phyloP scores from a whole-genome alignment of 2,329 filamentous ascomycete genomes.

The Sarocladium strictum region DNA sequence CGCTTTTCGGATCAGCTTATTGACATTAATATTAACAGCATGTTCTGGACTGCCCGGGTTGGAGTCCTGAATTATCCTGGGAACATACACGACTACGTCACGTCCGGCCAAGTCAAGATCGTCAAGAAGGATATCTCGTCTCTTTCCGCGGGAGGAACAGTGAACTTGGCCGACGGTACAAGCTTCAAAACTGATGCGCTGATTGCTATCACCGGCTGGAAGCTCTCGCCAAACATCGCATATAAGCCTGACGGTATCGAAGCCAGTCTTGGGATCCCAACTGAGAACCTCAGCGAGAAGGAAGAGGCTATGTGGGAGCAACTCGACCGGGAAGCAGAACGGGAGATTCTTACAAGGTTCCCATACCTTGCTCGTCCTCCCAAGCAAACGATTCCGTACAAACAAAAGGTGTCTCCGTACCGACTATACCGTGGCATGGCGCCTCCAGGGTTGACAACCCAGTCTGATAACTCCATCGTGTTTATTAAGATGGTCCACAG shows the following conservation, averaged over 20 bases:
- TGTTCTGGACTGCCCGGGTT: slow-evolving; percentile 1
- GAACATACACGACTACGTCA: slow-evolving; percentile 48
- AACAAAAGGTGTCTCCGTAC: slow-evolving; percentile 1
- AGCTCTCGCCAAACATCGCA: slow-evolving; percentile 13
- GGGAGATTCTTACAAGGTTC: neutral
- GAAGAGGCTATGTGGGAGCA: neutral
- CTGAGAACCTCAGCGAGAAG: neutral
- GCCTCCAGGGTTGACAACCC: neutral
- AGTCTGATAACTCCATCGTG: slow-evolving; percentile 3
- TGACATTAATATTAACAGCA: neutral
- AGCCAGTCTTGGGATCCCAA: neutral
- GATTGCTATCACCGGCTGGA: slow-evolving; percentile 49
- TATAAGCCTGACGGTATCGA: slow-evolving; percentile 3
- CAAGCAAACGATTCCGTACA: neutral
- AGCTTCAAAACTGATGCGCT: slow-evolving; percentile 37
- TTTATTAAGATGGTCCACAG: slow-evolving; percentile 6
- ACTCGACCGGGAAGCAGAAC: slow-evolving; percentile 1
- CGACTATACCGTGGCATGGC: slow-evolving; percentile 21
- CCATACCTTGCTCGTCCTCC: neutral
- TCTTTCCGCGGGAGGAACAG: slow-evolving; percentile 27
- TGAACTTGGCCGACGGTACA: slow-evolving; percentile 36
- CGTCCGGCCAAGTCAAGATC: slow-evolving; percentile 39
- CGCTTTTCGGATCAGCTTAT: no score
- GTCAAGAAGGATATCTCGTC: slow-evolving; percentile 40
- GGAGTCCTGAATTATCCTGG: slow-evolving; percentile 5